Evolutionary conservation across 2,329 filamentous ascomycete genomes (phyloP).

Genomic region (Hyphodiscus sp.): DNA sequence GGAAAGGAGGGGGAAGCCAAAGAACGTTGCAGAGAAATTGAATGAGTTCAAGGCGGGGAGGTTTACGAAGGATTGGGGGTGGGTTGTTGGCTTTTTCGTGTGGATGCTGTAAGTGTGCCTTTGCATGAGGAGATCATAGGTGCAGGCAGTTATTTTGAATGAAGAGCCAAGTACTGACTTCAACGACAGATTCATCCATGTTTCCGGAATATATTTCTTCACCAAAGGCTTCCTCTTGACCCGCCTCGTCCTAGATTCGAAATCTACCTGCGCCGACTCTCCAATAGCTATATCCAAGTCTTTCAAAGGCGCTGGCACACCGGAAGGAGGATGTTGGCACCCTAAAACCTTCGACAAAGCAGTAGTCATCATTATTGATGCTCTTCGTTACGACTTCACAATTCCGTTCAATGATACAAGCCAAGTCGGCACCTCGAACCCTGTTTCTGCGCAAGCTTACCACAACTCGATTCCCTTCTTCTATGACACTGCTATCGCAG

Average conservation of each 20-base stretch:
- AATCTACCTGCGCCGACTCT: slow-evolving; percentile 61
- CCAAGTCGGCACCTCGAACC: slow-evolving; percentile 15
- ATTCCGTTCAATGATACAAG: slow-evolving; percentile 60
- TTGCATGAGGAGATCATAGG: background rate
- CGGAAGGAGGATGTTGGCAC: slow-evolving; percentile 84
- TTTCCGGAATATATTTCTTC: slow-evolving; percentile 81
- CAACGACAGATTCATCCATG: slow-evolving; percentile 51
- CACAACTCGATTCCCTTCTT: slow-evolving; percentile 85
- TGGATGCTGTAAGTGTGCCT: slow-evolving; percentile 29
- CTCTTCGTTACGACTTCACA: slow-evolving; percentile 93
- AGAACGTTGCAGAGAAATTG: slow-evolving; percentile 22
- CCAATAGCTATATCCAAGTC: slow-evolving; percentile 47
- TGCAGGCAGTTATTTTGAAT: background rate
- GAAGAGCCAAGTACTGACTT: background rate
- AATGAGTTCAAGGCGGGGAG: slow-evolving; percentile 24
- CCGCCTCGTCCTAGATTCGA: slow-evolving; percentile 70
- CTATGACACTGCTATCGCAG: slow-evolving; percentile 69
- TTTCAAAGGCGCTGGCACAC: slow-evolving; percentile 28
- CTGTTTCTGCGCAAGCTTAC: slow-evolving; percentile 50
- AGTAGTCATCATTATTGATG: slow-evolving; percentile 85
- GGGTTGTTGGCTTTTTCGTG: slow-evolving; percentile 26
- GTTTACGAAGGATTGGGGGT: slow-evolving; percentile 26
- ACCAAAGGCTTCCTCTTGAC: slow-evolving; percentile 92
- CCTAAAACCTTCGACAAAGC: slow-evolving; percentile 89
- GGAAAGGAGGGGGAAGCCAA: slow-evolving; percentile 10